Percentiles rank a stretch among this genome's conserved stretches.
Conservation (phyloP, 2,329 filamentous ascomycete genomes). For the Colletotrichum tropicicola region DNA sequence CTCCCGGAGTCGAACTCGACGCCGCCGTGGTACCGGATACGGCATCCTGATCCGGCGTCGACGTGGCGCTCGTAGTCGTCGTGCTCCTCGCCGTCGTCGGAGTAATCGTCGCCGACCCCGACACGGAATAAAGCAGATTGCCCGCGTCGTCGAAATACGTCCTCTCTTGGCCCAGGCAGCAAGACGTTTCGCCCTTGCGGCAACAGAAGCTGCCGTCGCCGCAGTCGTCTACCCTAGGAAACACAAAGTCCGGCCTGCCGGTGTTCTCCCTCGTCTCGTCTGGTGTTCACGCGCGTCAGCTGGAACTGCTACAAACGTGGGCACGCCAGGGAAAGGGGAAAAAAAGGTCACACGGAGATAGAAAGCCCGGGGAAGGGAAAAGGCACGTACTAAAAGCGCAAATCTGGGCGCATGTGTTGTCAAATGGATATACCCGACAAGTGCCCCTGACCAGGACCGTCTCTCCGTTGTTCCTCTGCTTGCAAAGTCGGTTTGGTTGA, state of each 20-base stretch:
- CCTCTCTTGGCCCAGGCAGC: background rate
- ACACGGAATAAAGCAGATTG: background rate
- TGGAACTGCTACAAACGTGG: too few species aligned
- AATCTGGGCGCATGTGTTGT: background rate
- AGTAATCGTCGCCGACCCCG: background rate
- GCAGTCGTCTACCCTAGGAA: background rate
- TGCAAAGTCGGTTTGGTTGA: background rate
- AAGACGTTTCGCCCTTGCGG: background rate
- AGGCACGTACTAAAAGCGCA: background rate
- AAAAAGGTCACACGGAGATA: too few species aligned
- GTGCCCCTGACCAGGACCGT: background rate
- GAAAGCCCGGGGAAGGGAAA: too few species aligned
- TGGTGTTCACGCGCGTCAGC: background rate
- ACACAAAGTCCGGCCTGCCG: background rate
- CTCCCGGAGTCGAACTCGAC: background rate
- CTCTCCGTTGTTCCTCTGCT: background rate
- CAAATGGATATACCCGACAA: background rate
- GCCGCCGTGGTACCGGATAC: background rate
- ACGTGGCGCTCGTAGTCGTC: background rate
- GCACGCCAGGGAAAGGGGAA: too few species aligned
- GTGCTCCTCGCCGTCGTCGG: background rate
- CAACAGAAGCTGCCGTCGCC: background rate
- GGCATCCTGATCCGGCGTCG: too few species aligned
- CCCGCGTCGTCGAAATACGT: background rate
- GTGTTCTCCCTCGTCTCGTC: background rate